phyloP scores from a whole-genome alignment of 805 yeast species.

The Diddensiella transvaalensis region DNA sequence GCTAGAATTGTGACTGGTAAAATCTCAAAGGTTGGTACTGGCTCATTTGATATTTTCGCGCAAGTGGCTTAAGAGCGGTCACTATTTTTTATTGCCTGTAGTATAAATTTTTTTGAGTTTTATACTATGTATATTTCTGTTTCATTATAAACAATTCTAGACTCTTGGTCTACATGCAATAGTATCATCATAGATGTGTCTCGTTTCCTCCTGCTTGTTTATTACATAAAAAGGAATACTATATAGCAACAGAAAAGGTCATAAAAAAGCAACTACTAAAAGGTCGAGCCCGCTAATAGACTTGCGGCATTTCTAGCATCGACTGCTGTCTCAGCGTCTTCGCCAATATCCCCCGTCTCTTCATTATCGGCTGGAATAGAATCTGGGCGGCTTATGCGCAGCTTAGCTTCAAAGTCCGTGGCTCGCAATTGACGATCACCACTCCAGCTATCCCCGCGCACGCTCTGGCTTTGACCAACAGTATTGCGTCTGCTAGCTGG shows the following conservation, averaged over 20 bases:
- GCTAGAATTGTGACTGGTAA: slow-evolving; percentile 92
- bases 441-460: slow-evolving; percentile 56
- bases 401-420: slow-evolving; percentile 6
- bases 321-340: slow-evolving; percentile 40
- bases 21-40: slow-evolving; percentile 90
- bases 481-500: slow-evolving; percentile 33
- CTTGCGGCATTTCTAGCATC: slow-evolving; percentile 85
- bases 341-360: slow-evolving; percentile 25
- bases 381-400: background rate
- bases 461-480: slow-evolving; percentile 43
- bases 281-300: slow-evolving; percentile 71
- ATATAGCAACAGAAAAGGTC: background rate
- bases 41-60: slow-evolving; percentile 73
- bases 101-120: too few relatives aligned
- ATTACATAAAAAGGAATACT: background rate
- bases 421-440: slow-evolving; percentile 43
- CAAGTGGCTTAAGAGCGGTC: slow-evolving; percentile 15
- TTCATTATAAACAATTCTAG: too few relatives aligned
- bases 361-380: slow-evolving; percentile 16
- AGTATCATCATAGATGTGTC: too few relatives aligned
- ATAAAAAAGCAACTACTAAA: slow-evolving; percentile 27
- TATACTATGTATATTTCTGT: too few relatives aligned
- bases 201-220: too few relatives aligned
- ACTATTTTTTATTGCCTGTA: too few relatives aligned
- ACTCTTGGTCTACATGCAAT: too few relatives aligned